Conservation (phyloP, 371 early-diverging fungal genomes). For the Dipsacomyces acuminosporus region DNA sequence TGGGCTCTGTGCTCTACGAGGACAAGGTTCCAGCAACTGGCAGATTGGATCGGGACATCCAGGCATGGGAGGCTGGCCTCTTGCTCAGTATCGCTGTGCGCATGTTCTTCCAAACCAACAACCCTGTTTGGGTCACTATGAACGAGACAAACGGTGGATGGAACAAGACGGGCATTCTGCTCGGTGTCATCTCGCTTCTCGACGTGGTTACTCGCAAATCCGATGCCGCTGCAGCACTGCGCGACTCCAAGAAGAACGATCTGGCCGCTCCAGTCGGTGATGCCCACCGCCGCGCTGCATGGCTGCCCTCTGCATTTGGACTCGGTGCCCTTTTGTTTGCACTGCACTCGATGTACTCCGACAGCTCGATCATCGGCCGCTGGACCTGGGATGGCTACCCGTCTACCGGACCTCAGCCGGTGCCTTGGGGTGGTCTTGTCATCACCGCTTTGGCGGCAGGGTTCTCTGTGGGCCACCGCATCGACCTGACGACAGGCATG, state of each 20-base stretch:
- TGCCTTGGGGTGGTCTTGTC: constrained; percentile 68
- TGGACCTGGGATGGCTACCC: constrained; percentile 77
- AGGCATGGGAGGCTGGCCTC: constrained; percentile 65
- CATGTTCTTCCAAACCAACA: constrained; percentile 71
- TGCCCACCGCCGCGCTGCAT: constrained; percentile 31
- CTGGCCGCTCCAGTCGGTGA: constrained; percentile 6
- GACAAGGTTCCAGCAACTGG: constrained; percentile 50
- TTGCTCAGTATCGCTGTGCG: constrained; percentile 64
- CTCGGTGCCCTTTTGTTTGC: constrained; percentile 65
- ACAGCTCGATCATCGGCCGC: constrained; percentile 67
- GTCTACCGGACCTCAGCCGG: constrained; percentile 66
- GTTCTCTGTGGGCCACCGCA: constrained; percentile 55
- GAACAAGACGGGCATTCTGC: constrained; percentile 58
- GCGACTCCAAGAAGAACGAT: constrained; percentile 26
- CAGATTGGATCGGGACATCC: constrained; percentile 57
- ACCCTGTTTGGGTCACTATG: constrained; percentile 81
- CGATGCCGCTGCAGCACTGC: constrained; percentile 9
- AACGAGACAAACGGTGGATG: constrained; percentile 63
- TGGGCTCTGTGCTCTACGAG: constrained; percentile 58
- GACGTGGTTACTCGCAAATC: constrained; percentile 54
- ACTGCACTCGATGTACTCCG: constrained; percentile 69
- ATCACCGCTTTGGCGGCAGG: constrained; percentile 56
- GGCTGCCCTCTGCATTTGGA: constrained; percentile 56
- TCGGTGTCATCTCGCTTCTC: constrained; percentile 57
- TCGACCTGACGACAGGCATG: constrained; percentile 51